phyloP scores from a whole-genome alignment of 2,329 filamentous ascomycete species.

The Allantophomopsis cytisporea region DNA sequence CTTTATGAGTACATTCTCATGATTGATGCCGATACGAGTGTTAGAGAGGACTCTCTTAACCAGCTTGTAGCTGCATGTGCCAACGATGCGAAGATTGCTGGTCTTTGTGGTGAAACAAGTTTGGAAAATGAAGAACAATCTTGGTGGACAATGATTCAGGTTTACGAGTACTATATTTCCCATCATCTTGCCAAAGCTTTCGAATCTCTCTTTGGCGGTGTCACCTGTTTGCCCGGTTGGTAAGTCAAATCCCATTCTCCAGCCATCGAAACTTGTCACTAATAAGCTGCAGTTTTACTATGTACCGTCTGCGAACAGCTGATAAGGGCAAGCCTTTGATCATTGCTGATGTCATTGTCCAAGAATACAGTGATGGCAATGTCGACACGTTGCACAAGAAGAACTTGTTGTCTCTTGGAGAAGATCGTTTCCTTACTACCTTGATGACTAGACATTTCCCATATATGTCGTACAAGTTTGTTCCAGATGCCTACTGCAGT shows the following conservation, averaged over 20 bases:
- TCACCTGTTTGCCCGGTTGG: slow-evolving; percentile 98
- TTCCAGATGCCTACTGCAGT: slow-evolving; percentile 82
- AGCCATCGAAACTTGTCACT: slow-evolving; percentile 14
- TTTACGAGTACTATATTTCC: slow-evolving; percentile 99
- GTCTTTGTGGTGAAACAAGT: slow-evolving; percentile 94
- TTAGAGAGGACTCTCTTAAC: slow-evolving; percentile 84
- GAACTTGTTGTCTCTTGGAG: slow-evolving; percentile 84
- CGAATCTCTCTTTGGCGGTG: slow-evolving; percentile 92
- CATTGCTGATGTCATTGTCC: slow-evolving; percentile 77
- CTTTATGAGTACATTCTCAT: slow-evolving; percentile 95
- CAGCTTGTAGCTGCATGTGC: slow-evolving; percentile 84
- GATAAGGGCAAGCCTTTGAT: slow-evolving; percentile 92
- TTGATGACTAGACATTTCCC: slow-evolving; percentile 98
- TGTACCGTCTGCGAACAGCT: slow-evolving; percentile 91
- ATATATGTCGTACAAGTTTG: slow-evolving; percentile 89
- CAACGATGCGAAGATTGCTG: slow-evolving; percentile 90
- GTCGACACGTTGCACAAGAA: slow-evolving; percentile 92
- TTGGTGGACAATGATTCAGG: slow-evolving; percentile 99
- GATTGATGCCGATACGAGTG: slow-evolving; percentile 95
- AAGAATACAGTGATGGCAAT: slow-evolving; percentile 76
- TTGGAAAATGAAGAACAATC: slow-evolving; percentile 88
- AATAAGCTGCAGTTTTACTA: slow-evolving; percentile 66
- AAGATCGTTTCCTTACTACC: slow-evolving; percentile 94
- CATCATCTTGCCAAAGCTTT: slow-evolving; percentile 96
- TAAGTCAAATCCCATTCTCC: slow-evolving; percentile 34